Evolutionary conservation across 352 stramenopile species (phyloP), one percentile per base, ranked within the genome.

Genomic region (Phytophthora ohioensis): DNA sequence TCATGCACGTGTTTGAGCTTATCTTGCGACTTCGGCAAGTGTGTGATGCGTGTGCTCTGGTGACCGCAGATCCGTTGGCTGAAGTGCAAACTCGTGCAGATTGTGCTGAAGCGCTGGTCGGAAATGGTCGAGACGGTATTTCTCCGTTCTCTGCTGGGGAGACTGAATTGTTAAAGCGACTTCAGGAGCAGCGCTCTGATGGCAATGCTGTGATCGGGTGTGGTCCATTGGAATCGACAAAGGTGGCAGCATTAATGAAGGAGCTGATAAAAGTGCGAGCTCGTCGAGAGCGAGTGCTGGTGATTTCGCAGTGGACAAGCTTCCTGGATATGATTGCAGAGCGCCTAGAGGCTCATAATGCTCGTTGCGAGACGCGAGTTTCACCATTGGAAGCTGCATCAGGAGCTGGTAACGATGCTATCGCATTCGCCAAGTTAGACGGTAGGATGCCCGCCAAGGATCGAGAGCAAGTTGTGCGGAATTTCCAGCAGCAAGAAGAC

Each of bases 1-100:
- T 93, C 61, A 93, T 98, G 80, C 80, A 94, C 51, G 89, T 98
- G 6, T 97, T 98, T 67, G 91, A 97, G 71, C 87, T 94, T 42
- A 67, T 98, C 5, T 60, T 97, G 3, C 87, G 92, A 9, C 71
- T 98, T 4, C 81, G 93, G 4, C 92, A 98, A 59, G 85, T 93
- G 4, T 98, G 91, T 42, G 78, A 95, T 69, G 78, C 82, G 10
- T 85, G 73, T 43, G 67, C 73, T 43, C 71, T 97, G 2, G 79
- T 98, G 13, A 87, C 82, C 11, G 48, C 70, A 42, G 79, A 91
- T 34, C 78, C 78, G 10, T 39, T 82, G 11, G 49, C 62, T 2
- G 85, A 91, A 62, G 73, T 92, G 0, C 64, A 79, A 58, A 59
- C 51, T 63, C 34, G 70, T 73, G 60, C 67, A 61, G 51, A 60